These are phyloP conservation scores for Yamadazyma atlantica DNA, from an alignment of 1,139 yeast genomes.

Conservation along the genomic window DNA sequence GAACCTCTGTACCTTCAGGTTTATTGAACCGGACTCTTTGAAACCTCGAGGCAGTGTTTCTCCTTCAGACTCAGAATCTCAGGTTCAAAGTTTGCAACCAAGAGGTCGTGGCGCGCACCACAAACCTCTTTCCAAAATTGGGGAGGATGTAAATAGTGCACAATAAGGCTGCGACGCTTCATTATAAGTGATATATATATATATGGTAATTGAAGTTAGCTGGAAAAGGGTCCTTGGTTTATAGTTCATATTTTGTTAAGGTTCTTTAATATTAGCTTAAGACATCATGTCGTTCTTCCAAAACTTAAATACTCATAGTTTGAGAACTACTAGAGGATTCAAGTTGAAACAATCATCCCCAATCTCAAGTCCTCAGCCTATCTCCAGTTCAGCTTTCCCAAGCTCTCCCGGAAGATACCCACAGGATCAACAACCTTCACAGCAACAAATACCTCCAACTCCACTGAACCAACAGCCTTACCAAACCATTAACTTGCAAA, in stretches of 20 bases:
- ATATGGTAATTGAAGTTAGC: no score
- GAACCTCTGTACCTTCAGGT: not conserved
- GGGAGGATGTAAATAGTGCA: slow-evolving; percentile 2
- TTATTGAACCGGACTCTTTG: not conserved
- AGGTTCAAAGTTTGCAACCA: slow-evolving; percentile 1
- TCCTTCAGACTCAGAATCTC: no score
- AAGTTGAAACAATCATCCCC: slow-evolving; percentile 45
- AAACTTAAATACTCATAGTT: slow-evolving; percentile 56
- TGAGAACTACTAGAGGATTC: slow-evolving; percentile 56
- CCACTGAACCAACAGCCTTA: slow-evolving; percentile 16
- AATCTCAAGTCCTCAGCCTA: slow-evolving; percentile 42
- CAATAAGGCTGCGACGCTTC: slow-evolving; percentile 1
- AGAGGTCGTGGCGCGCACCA: slow-evolving; percentile 1
- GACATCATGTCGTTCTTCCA: slow-evolving; percentile 35
- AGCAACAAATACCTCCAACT: slow-evolving; percentile 5
- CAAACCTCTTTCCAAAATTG: slow-evolving; percentile 1
- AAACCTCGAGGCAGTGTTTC: no score
- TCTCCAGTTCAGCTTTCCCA: slow-evolving; percentile 35
- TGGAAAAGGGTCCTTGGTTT: no score
- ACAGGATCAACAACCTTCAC: slow-evolving; percentile 9
- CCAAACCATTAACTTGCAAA: slow-evolving; percentile 25
- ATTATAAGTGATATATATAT: not conserved
- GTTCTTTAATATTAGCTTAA: not conserved
- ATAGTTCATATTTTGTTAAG: not conserved
- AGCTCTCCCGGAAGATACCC: slow-evolving; percentile 20